These are phyloP conservation scores for Spirogloea muscicola DNA, from an alignment of 139 green algal species.

Conservation along the genomic window DNA sequence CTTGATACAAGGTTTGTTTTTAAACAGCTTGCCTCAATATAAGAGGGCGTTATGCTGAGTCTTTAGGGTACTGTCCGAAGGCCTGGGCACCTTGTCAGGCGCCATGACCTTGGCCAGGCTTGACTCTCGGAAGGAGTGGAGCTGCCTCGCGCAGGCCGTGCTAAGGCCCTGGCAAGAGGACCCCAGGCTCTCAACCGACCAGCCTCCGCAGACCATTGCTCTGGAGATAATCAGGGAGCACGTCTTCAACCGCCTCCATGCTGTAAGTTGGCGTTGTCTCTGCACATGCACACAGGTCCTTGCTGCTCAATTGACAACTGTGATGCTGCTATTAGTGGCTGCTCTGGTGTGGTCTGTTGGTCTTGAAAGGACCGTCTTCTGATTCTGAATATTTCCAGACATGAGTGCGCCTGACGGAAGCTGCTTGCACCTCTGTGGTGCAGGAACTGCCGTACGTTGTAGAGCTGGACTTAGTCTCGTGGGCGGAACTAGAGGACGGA, in stretches of 20 bases:
- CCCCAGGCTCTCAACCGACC: conserved; percentile 5
- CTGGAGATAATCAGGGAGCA: conserved; percentile 44
- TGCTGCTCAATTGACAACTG: not conserved
- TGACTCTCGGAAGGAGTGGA: not conserved
- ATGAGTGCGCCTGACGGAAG: not conserved
- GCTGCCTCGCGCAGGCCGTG: conserved; percentile 25
- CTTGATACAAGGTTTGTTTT: not conserved
- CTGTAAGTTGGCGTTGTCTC: conserved; percentile 11
- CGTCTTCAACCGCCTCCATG: conserved; percentile 35
- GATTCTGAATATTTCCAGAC: not conserved
- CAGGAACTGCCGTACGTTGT: conserved; percentile 37
- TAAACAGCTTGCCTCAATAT: not conserved
- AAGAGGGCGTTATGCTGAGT: not conserved
- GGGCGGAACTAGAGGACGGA: conserved; percentile 6
- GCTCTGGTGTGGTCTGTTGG: not conserved
- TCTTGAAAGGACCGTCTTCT: not conserved
- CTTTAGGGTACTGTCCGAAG: not conserved
- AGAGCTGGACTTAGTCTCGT: conserved; percentile 8
- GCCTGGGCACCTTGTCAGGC: not conserved
- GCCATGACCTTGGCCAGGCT: not conserved
- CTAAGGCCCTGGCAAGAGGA: conserved; percentile 29
- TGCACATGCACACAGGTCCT: not conserved
- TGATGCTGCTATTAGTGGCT: not conserved
- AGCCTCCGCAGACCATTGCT: not conserved
- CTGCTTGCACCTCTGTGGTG: not conserved